Conservation (phyloP, 2,329 filamentous ascomycete genomes). For the Fragosphaeria purpurea region DNA sequence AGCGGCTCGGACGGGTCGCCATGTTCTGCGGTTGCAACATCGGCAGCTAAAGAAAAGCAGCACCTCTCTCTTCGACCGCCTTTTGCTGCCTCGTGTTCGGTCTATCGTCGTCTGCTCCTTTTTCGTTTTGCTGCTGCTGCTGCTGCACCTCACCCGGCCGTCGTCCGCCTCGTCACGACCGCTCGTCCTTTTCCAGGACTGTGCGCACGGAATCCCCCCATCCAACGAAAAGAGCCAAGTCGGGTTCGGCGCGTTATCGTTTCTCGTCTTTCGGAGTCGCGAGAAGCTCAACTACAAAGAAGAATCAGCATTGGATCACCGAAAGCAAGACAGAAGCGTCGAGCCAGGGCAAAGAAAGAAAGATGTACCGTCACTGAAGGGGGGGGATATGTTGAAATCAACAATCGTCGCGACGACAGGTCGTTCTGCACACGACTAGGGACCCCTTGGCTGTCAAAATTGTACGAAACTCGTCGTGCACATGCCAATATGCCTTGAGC, state of each 20-base stretch:
- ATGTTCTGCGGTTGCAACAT: conserved; percentile 1
- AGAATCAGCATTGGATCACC: no score
- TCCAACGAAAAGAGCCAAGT: no score
- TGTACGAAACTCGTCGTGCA: not conserved
- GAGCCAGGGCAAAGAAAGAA: not conserved
- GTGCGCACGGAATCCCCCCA: no score
- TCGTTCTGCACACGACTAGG: not conserved
- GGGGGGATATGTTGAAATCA: no score
- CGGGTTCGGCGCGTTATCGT: no score
- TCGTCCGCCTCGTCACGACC: not conserved
- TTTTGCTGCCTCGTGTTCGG: no score
- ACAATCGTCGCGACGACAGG: no score
- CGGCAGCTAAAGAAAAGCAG: not conserved
- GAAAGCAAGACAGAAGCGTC: no score
- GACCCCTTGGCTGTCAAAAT: conserved; percentile 3
- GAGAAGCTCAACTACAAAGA: no score
- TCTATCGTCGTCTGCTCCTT: not conserved
- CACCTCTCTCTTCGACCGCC: not conserved
- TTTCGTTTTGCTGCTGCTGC: not conserved
- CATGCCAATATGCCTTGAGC: not conserved
- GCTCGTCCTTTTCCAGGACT: conserved; percentile 3
- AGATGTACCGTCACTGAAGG: not conserved
- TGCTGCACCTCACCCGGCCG: conserved; percentile 4
- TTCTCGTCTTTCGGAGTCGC: no score
- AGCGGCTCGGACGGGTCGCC: conserved; percentile 40